These are phyloP conservation scores for Onygena corvina DNA, from an alignment of 2,329 filamentous ascomycete species.

Conservation along the genomic window DNA sequence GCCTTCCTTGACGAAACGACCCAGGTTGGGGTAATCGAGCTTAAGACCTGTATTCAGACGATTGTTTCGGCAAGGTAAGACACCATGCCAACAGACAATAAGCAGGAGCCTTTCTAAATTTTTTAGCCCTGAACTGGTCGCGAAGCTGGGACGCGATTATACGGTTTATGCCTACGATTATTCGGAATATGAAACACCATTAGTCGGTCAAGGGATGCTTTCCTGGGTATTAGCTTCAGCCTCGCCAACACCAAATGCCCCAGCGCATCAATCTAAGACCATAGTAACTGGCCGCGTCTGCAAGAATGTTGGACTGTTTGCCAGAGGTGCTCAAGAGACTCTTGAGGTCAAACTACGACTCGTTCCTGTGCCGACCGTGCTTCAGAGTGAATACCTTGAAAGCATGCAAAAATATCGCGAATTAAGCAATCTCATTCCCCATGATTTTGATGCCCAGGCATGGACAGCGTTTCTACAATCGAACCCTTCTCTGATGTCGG, in stretches of 20 bases:
- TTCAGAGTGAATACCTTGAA: slow-evolving; percentile 49
- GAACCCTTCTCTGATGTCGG: slow-evolving; percentile 42
- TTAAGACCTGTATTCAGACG: slow-evolving; percentile 75
- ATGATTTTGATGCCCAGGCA: slow-evolving; percentile 56
- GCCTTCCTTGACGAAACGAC: slow-evolving; percentile 66
- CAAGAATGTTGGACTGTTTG: slow-evolving; percentile 74
- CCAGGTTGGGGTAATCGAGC: slow-evolving; percentile 75
- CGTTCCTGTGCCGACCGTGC: slow-evolving; percentile 57
- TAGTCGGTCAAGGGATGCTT: slow-evolving; percentile 91
- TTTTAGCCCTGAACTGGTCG: slow-evolving; percentile 69
- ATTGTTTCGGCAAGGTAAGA: slow-evolving; percentile 52
- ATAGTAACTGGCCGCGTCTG: slow-evolving; percentile 78
- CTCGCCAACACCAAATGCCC: slow-evolving; percentile 43
- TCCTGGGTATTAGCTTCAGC: slow-evolving; percentile 64
- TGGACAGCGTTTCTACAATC: slow-evolving; percentile 69
- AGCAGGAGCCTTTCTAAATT: background rate
- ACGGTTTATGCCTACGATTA: slow-evolving; percentile 97
- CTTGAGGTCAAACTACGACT: slow-evolving; percentile 86
- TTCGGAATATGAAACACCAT: slow-evolving; percentile 82
- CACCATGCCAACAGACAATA: slow-evolving; percentile 33
- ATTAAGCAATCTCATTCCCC: slow-evolving; percentile 45
- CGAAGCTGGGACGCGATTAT: slow-evolving; percentile 65
- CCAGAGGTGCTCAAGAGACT: slow-evolving; percentile 67
- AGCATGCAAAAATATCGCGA: slow-evolving; percentile 51
- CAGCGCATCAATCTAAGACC: slow-evolving; percentile 50